Evolutionary conservation across 257 asterid genomes (phyloP), one percentile per base, ranked within the genome.

Genomic region (Penstemon barbatus): DNA sequence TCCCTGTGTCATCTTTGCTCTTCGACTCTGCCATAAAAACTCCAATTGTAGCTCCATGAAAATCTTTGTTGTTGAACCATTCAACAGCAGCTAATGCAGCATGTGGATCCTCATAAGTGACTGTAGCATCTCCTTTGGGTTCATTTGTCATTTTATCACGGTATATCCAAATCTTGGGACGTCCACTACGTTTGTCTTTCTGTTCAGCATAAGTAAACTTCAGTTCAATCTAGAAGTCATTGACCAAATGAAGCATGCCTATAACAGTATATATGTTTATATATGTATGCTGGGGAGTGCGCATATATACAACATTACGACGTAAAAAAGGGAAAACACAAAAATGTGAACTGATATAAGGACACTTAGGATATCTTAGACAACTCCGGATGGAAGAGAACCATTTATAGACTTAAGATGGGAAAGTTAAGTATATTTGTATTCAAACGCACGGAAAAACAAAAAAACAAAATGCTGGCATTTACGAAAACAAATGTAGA

Each of bases 41-140:
- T 58, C 91, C 97, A 76, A 94, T 89, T 57, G 59, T 69, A 56
- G 92, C 81, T 65, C 97, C 99, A 75, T 91, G 97, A 64, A 94
- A 91, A 52, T 94, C 99, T 75, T 91, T 91, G 83, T 94, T 87
- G 80, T 94, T 84, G 76, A 90, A 94, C 99, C 99, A 94, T 57
- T 94, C 99, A 74, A 91, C 89, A 75, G 97, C 99, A 74, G 99
- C 99, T 77, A 84, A 77, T 62, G 99, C 99, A 78, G 99, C 99
- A 81, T 89, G 99, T 53, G 97, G 97, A 65, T 91, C 99, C 83
- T 94, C 99, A 73, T 94, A 94, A 6, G 99, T 89, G 74, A 94
- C 96, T 0, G 97, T 94, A 66, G 99, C 99, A 77, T 94, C 99
- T 54, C 99, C 99, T 79, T 93, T 94, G 3, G 97, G 99, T 82